Percentiles rank a stretch among this genome's conserved stretches.
phyloP scores from a whole-genome alignment of 2,329 filamentous ascomycete species.

The Penicillium sp. region DNA sequence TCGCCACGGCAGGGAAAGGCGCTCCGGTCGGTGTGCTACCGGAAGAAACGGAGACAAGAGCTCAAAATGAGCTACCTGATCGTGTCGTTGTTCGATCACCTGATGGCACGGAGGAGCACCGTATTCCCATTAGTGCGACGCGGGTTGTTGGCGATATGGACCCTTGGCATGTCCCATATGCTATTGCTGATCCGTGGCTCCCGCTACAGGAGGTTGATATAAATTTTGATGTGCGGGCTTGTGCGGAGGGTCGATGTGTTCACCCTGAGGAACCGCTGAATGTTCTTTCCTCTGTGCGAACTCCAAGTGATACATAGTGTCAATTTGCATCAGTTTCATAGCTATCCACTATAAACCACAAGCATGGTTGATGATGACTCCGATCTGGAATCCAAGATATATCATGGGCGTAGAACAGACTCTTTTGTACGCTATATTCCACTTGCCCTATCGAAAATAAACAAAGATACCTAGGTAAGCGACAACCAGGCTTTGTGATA shows the following conservation, averaged over 20 bases:
- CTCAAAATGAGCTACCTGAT: conserved; percentile 7
- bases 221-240: conserved; percentile 42
- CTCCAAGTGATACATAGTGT: neutral
- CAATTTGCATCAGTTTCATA: neutral
- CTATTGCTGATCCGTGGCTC: conserved; percentile 32
- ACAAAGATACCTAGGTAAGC: too few relatives aligned
- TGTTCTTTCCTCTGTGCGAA: conserved; percentile 2
- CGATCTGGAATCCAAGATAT: too few relatives aligned
- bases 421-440: too few relatives aligned
- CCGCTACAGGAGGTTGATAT: conserved; percentile 44
- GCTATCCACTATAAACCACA: too few relatives aligned
- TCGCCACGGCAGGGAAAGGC: conserved; percentile 46
- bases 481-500: too few relatives aligned
- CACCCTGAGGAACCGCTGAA: conserved; percentile 5
- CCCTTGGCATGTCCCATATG: conserved; percentile 12
- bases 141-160: conserved; percentile 16
- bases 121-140: conserved; percentile 12
- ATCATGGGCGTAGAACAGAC: too few relatives aligned
- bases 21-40: conserved; percentile 12
- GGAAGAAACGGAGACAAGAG: conserved; percentile 1
- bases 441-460: too few relatives aligned
- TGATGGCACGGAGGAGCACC: neutral
- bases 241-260: conserved; percentile 38
- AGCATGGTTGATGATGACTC: too few relatives aligned
- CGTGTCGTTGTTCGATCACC: conserved; percentile 1